phyloP scores from a whole-genome alignment of 441 rosid genomes.

The Biscutella laevigata region DNA sequence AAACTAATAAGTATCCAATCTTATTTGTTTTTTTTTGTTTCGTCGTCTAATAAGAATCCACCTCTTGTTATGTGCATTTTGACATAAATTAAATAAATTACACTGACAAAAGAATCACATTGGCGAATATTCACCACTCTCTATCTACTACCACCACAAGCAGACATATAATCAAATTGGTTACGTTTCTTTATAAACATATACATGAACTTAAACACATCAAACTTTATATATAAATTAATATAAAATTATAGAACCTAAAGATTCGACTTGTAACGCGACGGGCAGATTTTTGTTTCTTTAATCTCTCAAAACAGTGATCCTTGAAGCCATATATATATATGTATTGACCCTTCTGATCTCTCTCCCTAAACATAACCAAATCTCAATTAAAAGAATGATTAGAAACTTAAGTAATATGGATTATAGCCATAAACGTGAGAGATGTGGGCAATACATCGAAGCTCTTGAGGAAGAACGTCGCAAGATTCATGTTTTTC shows the following conservation, averaged over 20 bases:
- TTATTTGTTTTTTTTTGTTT: background rate
- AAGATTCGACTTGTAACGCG: slow-evolving; percentile 75
- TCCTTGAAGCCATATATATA: slow-evolving; percentile 11
- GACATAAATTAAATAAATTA: background rate
- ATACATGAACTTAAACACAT: background rate
- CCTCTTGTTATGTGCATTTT: background rate
- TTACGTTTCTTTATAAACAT: slow-evolving; percentile 3
- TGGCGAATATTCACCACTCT: slow-evolving; percentile 35
- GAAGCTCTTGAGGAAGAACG: slow-evolving; percentile 72
- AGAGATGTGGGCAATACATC: slow-evolving; percentile 47
- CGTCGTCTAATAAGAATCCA: background rate
- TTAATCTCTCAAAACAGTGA: slow-evolving; percentile 1
- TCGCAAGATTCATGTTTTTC: slow-evolving; percentile 75
- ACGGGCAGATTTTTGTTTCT: slow-evolving; percentile 63
- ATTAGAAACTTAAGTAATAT: too few relatives aligned
- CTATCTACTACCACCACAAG: slow-evolving; percentile 16
- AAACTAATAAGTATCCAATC: background rate
- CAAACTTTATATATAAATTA: background rate
- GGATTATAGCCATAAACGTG: too few relatives aligned
- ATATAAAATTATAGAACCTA: slow-evolving; percentile 7
- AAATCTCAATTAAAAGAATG: slow-evolving; percentile 7
- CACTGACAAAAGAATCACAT: slow-evolving; percentile 35
- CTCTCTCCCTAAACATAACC: slow-evolving; percentile 6
- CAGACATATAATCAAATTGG: slow-evolving; percentile 13
- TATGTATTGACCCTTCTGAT: background rate